Conservation (phyloP, 345 rosid species). For the Salix udensis region DNA sequence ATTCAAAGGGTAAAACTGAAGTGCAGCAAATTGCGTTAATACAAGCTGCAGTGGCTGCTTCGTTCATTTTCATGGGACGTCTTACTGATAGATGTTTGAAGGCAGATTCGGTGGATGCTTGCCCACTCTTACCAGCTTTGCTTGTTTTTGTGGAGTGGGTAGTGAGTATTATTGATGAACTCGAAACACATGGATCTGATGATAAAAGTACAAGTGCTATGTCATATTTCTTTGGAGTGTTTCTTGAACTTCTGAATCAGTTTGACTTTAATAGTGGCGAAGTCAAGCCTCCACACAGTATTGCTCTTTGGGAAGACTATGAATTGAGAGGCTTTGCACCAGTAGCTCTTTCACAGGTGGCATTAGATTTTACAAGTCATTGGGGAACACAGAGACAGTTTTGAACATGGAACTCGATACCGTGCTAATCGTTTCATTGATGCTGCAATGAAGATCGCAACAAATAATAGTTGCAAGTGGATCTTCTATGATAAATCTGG, state of each 20-base stretch:
- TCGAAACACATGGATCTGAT: slow-evolving; percentile 33
- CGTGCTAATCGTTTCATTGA: slow-evolving; percentile 51
- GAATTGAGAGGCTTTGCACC: slow-evolving; percentile 79
- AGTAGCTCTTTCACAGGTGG: slow-evolving; percentile 38
- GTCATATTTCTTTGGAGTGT: slow-evolving; percentile 54
- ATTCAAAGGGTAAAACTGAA: slow-evolving; percentile 17
- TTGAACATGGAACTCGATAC: slow-evolving; percentile 36
- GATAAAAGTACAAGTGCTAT: slow-evolving; percentile 50
- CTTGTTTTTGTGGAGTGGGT: slow-evolving; percentile 79
- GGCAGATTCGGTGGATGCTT: slow-evolving; percentile 39
- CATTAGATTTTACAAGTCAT: slow-evolving; percentile 55
- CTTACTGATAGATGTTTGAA: slow-evolving; percentile 56
- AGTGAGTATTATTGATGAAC: slow-evolving; percentile 38
- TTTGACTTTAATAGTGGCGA: slow-evolving; percentile 24
- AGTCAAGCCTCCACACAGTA: slow-evolving; percentile 15
- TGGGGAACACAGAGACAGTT: slow-evolving; percentile 35
- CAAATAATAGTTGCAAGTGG: slow-evolving; percentile 48
- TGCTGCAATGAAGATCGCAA: slow-evolving; percentile 61
- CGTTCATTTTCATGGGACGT: slow-evolving; percentile 66
- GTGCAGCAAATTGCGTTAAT: slow-evolving; percentile 28
- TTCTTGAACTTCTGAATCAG: slow-evolving; percentile 44
- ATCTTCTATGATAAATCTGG: slow-evolving; percentile 41
- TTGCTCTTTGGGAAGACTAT: slow-evolving; percentile 86
- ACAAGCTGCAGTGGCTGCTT: slow-evolving; percentile 39
- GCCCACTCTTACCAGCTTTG: slow-evolving; percentile 67